These are phyloP conservation scores for Phaeophleospora eucalypticola DNA, from an alignment of 2,329 filamentous ascomycete species.

Conservation along the genomic window DNA sequence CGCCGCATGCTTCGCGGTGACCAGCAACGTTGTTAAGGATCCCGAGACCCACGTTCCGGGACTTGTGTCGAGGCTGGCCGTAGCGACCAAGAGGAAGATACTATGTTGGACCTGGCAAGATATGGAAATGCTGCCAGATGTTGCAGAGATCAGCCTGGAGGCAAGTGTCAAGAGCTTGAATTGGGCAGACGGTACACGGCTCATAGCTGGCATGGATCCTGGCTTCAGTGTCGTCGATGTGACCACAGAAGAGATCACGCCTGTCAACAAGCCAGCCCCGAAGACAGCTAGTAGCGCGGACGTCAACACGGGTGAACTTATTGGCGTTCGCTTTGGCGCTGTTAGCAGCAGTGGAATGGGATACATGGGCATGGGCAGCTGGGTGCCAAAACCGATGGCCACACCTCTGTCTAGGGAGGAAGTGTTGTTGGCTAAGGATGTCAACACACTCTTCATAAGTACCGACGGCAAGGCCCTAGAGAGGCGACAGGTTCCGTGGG, in stretches of 20 bases:
- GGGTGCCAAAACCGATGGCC: slow-evolving; percentile 84
- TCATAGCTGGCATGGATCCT: slow-evolving; percentile 86
- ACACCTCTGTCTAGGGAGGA: slow-evolving; percentile 77
- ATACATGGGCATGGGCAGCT: slow-evolving; percentile 90
- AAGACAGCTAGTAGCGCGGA: slow-evolving; percentile 20
- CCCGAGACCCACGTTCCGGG: slow-evolving; percentile 79
- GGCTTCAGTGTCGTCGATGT: slow-evolving; percentile 89
- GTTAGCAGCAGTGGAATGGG: slow-evolving; percentile 86
- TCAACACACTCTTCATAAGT: slow-evolving; percentile 90
- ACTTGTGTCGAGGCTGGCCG: slow-evolving; percentile 85
- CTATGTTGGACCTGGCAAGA: slow-evolving; percentile 95
- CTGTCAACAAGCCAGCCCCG: slow-evolving; percentile 56
- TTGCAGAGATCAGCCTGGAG: slow-evolving; percentile 70
- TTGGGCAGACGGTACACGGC: slow-evolving; percentile 81
- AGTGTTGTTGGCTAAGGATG: slow-evolving; percentile 92
- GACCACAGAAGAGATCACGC: slow-evolving; percentile 65
- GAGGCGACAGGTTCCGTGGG: slow-evolving; percentile 89
- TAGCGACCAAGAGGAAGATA: slow-evolving; percentile 86
- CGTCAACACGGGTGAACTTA: slow-evolving; percentile 56
- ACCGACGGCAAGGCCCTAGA: slow-evolving; percentile 75
- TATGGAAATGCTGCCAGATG: slow-evolving; percentile 74
- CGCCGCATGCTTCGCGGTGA: slow-evolving; percentile 84
- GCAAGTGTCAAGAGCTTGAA: slow-evolving; percentile 84
- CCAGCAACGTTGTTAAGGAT: slow-evolving; percentile 93
- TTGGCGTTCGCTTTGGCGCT: slow-evolving; percentile 68